These are phyloP conservation scores for Talaromyces funiculosus DNA, from an alignment of 2,329 filamentous ascomycete species.

Conservation along the genomic window DNA sequence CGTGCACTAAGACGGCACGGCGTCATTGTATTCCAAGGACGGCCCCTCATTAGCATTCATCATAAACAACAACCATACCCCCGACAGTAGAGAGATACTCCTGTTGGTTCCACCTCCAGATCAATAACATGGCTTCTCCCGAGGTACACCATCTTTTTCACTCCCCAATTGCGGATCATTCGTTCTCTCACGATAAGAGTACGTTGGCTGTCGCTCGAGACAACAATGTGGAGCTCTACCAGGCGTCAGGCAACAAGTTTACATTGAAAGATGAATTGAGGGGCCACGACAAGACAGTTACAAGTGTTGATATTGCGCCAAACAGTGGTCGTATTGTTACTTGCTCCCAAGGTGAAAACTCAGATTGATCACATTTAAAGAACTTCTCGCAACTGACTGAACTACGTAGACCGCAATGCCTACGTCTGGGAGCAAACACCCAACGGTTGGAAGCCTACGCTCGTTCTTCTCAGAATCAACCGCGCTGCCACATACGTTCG, in stretches of 20 bases:
- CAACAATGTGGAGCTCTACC: slow-evolving; percentile 83
- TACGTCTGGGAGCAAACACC: slow-evolving; percentile 97
- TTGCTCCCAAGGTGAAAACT: slow-evolving; percentile 74
- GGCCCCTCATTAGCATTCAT: slow-evolving; percentile 4
- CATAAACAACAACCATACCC: slow-evolving; percentile 7
- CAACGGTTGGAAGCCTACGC: slow-evolving; percentile 88
- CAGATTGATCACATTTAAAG: too few species aligned
- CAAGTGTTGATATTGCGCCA: slow-evolving; percentile 90
- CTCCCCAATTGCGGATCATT: slow-evolving; percentile 92
- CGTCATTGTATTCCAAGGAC: neutral
- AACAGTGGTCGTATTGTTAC: slow-evolving; percentile 90
- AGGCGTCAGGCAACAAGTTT: slow-evolving; percentile 66
- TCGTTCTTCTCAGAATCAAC: slow-evolving; percentile 95
- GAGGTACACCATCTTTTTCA: slow-evolving; percentile 98
- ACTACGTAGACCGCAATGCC: slow-evolving; percentile 75
- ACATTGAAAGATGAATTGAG: slow-evolving; percentile 86
- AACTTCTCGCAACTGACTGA: slow-evolving; percentile 3
- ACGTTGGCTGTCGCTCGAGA: slow-evolving; percentile 89
- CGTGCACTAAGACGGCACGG: neutral
- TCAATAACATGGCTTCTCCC: slow-evolving; percentile 65
- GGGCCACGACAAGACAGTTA: slow-evolving; percentile 95
- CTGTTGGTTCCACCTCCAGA: slow-evolving; percentile 54
- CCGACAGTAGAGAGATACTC: slow-evolving; percentile 98
- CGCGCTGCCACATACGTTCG: slow-evolving; percentile 93
- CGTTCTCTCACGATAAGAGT: slow-evolving; percentile 86